Percentiles rank a stretch among this genome's conserved stretches.
These are phyloP conservation scores for Ettlia oleoabundans DNA, from an alignment of 139 green algal genomes.

Conservation along the genomic window DNA sequence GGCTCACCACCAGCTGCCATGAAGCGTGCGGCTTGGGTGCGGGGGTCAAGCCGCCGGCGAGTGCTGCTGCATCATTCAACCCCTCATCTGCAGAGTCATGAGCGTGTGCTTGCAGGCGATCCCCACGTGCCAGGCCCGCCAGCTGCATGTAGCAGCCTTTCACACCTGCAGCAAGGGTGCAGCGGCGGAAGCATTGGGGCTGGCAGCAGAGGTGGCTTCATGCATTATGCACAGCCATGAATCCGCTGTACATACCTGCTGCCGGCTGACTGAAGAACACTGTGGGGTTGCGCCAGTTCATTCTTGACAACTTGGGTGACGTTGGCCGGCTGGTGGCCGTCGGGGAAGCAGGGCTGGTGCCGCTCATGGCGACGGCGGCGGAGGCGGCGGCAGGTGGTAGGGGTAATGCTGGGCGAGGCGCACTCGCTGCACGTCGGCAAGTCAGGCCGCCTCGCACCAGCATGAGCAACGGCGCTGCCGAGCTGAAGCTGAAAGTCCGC, in stretches of 20 bases:
- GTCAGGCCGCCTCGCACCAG: too few species aligned
- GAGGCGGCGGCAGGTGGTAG: too few species aligned
- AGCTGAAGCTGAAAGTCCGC: too few species aligned
- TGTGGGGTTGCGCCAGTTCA: slow-evolving; percentile 21
- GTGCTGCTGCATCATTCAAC: not conserved
- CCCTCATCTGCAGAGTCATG: not conserved
- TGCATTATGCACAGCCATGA: not conserved
- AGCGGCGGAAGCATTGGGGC: not conserved
- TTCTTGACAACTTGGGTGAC: not conserved
- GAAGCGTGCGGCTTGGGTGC: too few species aligned
- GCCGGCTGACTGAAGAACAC: not conserved
- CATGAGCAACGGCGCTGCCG: too few species aligned
- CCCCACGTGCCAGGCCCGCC: not conserved
- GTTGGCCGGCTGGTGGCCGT: too few species aligned
- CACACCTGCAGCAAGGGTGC: not conserved
- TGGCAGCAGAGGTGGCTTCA: not conserved
- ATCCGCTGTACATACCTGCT: not conserved
- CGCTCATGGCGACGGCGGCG: too few species aligned
- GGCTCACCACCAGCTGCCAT: slow-evolving; percentile 18
- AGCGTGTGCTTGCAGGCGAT: not conserved
- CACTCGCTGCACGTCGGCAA: too few species aligned
- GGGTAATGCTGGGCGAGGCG: too few species aligned
- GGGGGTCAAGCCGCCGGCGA: not conserved
- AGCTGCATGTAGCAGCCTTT: slow-evolving; percentile 5
- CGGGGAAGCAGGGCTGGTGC: too few species aligned